Conservation (phyloP, 768 basidiomycete genomes). For the Austroboletus festivus region DNA sequence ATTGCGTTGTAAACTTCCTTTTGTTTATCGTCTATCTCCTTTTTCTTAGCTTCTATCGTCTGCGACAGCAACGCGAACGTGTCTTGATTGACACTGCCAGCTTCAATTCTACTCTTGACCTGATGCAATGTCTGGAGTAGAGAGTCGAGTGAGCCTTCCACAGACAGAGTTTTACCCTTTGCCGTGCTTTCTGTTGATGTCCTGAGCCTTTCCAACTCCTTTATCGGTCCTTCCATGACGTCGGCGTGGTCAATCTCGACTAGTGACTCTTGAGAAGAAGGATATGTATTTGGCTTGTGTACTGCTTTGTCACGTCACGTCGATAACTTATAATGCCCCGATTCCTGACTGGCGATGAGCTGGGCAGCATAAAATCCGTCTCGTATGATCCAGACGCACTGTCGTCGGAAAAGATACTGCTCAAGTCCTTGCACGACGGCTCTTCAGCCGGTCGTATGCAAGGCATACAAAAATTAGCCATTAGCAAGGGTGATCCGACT, state of each 20-base stretch:
- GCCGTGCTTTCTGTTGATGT: constrained; percentile 45
- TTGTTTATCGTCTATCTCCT: constrained; percentile 81
- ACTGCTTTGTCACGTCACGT: constrained; percentile 28
- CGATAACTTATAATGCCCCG: constrained; percentile 46
- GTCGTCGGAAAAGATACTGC: constrained; percentile 33
- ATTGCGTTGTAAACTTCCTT: constrained; percentile 84
- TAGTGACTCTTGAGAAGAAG: no score
- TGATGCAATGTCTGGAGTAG: constrained; percentile 57
- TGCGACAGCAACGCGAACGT: constrained; percentile 50
- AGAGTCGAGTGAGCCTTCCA: constrained; percentile 60
- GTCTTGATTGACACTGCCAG: constrained; percentile 47
- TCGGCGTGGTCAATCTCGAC: constrained; percentile 1
- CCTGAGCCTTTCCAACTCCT: constrained; percentile 78
- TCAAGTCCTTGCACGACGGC: constrained; percentile 36
- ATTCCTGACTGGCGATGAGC: constrained; percentile 75
- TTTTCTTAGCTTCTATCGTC: constrained; percentile 69
- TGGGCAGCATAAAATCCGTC: constrained; percentile 69
- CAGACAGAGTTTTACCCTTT: constrained; percentile 53
- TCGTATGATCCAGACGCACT: constrained; percentile 35
- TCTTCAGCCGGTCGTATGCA: constrained; percentile 31
- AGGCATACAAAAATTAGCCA: constrained; percentile 40
- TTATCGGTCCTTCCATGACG: constrained; percentile 69
- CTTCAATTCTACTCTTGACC: constrained; percentile 50
- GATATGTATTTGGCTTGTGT: no score
- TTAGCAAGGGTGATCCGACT: constrained; percentile 29